Base-by-base conservation (phyloP, 805 yeast genomes). In the Debaryomyces maramus region DNA sequence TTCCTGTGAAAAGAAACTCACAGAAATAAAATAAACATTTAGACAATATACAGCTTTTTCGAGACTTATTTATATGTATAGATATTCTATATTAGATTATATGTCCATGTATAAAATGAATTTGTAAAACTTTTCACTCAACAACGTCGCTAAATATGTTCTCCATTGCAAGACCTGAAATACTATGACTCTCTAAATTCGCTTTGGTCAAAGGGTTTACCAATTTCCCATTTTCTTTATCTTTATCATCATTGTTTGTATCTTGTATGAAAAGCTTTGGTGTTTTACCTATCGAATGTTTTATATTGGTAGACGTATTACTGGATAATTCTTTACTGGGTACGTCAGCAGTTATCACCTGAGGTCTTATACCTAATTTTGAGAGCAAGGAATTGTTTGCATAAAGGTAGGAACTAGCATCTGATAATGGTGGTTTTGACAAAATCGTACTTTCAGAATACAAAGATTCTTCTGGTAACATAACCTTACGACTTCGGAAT, bases 341-440 rank as follows among this genome's bases (percentile, higher is more conserved):
- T 27, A 60, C 28, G 6, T 59, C 62, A 1, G 69, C 44, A 10
- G 67, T 55, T 6, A 70, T 59, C 8, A 68, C 69, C 45, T 67
- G 73, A 0, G 75, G 74, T 39, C 56, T 52, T 26, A 70, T 67
- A 1, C 75, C 75, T 14, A 70, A 45, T 39, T 60, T 63, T 5
- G 69, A 58, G 20, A 70, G 54, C 14, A 67, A 49, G 3, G 73
- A 60, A 37, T 52, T 61, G 45, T 65, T 67, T 15, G 63, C 49
- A 32, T 60, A 60, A n/a, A 64, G 43, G 36, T 62, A 65, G 18
- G 72, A 59, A 24, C 55, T 43, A 6, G 63, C 40, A 18, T 42
- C 40, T 20, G 39, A 27, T n/a, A 22, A 21, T 6, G 58, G 42
- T 4, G 54, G 38, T 33, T 48, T 49, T 5, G 55, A 17, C 7